Evolutionary conservation across 2,329 filamentous ascomycete species (phyloP), one percentile per base, ranked within the genome.

Genomic region (Phialocephala sp.): DNA sequence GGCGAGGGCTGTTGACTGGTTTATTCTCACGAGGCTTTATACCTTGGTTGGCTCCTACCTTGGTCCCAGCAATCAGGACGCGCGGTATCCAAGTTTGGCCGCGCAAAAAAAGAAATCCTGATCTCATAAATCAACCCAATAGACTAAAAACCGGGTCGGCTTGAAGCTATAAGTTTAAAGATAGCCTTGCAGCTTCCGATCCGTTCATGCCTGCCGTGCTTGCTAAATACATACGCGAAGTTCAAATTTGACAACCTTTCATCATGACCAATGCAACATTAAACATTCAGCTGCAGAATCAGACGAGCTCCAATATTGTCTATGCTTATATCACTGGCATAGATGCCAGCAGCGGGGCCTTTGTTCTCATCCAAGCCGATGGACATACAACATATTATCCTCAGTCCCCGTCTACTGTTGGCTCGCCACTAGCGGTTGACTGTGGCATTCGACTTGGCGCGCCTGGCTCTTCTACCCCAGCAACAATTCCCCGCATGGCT

Each of bases 301-400:
- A 86, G 72, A 90, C 89, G 2, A 79, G 79, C 32, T 88, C 89
- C 1, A 77, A 80, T 60, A 83, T 79, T 27, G 84, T 87, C 55
- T 92, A 86, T 72, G 90, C 88, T 20, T 90, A 91, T 76, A 84
- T 94, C 72, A 93, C 88, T 1, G 91, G 91, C 32, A 81, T 82
- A 22, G 86, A 87, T 52, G 74, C 89, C 56, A 83, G 87, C 74
- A 84, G 85, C n/a, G 82, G 84, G 73, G 85, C 87, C 71, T 81
- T 81, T 11, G 81, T 89, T 18, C 80, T 93, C 56, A 81, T 93
- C 45, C 81, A 85, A 71, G 80, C 88, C 14, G 90, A 93, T 73
- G 91, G 90, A 57, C 79, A 80, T 62, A 89, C 87, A 5, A 78
- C 85, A 4, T 90, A 91, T 78, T 88, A 85, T 68, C 91, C 91